Base-by-base conservation (phyloP, 164 flowering plant genomes). In the Platanus orientalis region DNA sequence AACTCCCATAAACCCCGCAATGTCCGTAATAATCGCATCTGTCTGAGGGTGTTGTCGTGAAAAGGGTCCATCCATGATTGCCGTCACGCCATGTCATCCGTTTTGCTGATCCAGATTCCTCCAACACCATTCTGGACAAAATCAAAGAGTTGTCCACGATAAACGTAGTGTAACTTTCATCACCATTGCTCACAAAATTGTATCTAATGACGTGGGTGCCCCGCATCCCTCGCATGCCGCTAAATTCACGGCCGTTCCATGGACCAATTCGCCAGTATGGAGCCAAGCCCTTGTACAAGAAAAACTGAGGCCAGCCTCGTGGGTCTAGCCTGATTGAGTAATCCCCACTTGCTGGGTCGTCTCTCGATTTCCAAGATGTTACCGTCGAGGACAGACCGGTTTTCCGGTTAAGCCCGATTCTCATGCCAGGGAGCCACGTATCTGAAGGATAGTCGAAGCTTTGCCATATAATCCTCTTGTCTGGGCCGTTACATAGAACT, bases 371-470 rank as follows among this genome's bases (percentile, higher is more conserved):
- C 86, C 85, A 83, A 0, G 86, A 80, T 0, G 79, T 77, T n/a
- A n/a, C n/a, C n/a, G n/a, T n/a, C n/a, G 5, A 83, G 19, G 48
- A 39, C 54, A n/a, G n/a, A n/a, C n/a, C n/a, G n/a, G n/a, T n/a
- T n/a, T n/a, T n/a, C 62, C 78, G 40, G 55, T 75, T 64, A 26
- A 68, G 25, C 12, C 81, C 80, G 16, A 77, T 68, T 48, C 32
- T 63, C 84, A 78, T 75, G 16, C 4, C 42, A 0, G 83, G 78
- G 23, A 85, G 68, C 11, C 58, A 0, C 0, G 79, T 67, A 48
- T 85, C 58, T 0, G 82, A 68, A 0, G 81, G 83, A 67, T 73
- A 20, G 65, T 85, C 84, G 62, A 81, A 83, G 69, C 90, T 77
- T 36, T 83, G 78, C 86, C 87, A 83, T 11, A 70, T 0, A 1